phyloP scores from a whole-genome alignment of 345 rosid genomes.

The Kandelia obovata region DNA sequence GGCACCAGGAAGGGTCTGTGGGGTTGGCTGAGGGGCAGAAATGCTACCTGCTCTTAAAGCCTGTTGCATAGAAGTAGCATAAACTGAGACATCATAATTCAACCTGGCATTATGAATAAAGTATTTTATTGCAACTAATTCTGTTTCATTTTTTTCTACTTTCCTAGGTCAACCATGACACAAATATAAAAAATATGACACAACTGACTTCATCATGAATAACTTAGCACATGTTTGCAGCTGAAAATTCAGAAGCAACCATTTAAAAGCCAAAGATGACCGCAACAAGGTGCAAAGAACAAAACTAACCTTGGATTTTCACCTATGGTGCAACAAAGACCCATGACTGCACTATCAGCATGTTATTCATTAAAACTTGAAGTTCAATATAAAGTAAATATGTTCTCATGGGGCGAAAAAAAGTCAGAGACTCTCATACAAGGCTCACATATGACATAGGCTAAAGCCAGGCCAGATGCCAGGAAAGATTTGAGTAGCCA shows the following conservation, averaged over 20 bases:
- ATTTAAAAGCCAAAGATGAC: not conserved
- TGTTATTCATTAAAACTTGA: not conserved
- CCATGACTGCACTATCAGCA: not conserved
- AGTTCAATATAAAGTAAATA: too few relatives aligned
- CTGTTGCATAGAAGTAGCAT: conserved; percentile 32
- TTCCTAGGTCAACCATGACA: not conserved
- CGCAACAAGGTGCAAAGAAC: not conserved
- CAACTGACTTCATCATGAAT: not conserved
- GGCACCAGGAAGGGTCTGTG: conserved; percentile 54
- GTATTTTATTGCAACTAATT: not conserved
- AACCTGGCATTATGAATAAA: not conserved
- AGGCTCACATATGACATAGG: not conserved
- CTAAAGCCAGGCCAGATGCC: not conserved
- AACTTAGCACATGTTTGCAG: not conserved
- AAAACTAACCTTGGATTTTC: not conserved
- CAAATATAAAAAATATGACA: not conserved
- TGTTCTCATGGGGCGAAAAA: not conserved
- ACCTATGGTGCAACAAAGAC: not conserved
- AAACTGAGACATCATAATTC: not conserved
- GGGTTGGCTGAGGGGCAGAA: conserved; percentile 65
- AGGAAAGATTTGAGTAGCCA: not conserved
- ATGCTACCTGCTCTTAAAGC: conserved; percentile 58
- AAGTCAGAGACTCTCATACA: not conserved
- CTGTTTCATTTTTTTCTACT: not conserved
- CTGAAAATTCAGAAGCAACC: not conserved